Conservation (phyloP, 257 asterid genomes). For the Cinchona pubescens region DNA sequence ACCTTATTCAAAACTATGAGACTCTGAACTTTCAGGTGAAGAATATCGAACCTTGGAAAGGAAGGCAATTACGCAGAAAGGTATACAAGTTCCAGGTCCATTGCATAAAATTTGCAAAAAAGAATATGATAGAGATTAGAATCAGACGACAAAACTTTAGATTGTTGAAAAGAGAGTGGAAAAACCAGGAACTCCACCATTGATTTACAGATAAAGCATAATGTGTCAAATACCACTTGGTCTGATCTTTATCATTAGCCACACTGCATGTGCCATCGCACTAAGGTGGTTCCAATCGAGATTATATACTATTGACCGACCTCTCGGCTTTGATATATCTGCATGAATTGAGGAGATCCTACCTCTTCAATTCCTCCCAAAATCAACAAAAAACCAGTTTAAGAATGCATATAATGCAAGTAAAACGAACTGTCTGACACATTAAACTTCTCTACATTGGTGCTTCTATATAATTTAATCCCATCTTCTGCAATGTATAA, state of each 20-base stretch:
- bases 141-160: not conserved
- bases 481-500: no score
- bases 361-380: constrained; percentile 48
- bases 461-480: no score
- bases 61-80: constrained; percentile 70
- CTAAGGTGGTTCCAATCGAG: constrained; percentile 77
- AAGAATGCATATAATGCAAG: constrained; percentile 10
- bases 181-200: not conserved
- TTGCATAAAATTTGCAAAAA: constrained; percentile 68
- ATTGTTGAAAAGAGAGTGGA: not conserved
- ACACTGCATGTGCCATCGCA: constrained; percentile 76
- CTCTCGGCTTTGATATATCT: constrained; percentile 87
- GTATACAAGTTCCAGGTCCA: constrained; percentile 96
- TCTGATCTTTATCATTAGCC: constrained; percentile 88
- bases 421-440: no score
- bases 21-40: no score
- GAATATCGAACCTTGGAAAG: constrained; percentile 60
- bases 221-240: constrained; percentile 70
- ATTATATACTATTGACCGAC: constrained; percentile 90
- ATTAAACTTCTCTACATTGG: not conserved
- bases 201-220: not conserved
- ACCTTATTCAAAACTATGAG: not conserved
- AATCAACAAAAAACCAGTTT: constrained; percentile 26
- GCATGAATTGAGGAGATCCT: constrained; percentile 58
- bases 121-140: no score